A percentile compares a stretch with the other conserved stretches of the same genome.
These are phyloP conservation scores for Solanum pimpinellifolium DNA, from an alignment of 257 asterid species.

Conservation along the genomic window DNA sequence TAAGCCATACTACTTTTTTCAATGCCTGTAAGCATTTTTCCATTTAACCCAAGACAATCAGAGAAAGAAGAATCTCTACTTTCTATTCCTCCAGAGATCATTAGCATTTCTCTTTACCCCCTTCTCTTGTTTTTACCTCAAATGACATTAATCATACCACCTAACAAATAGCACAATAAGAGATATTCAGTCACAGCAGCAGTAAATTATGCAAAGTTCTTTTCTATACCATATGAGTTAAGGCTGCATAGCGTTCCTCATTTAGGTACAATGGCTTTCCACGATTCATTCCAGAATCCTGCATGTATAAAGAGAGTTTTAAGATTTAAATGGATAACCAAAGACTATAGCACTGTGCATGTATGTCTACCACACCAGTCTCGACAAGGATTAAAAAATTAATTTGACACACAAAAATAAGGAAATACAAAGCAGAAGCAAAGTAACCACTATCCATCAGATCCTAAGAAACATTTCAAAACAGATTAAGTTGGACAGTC, in stretches of 20 bases:
- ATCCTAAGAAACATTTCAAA: not conserved
- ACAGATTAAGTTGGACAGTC: not conserved
- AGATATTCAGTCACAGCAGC: not conserved
- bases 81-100: not conserved
- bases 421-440: not conserved
- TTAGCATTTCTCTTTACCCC: not conserved
- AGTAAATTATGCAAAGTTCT: not conserved
- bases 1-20: not conserved
- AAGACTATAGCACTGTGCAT: not conserved
- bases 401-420: not conserved
- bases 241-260: slow-evolving; percentile 89
- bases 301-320: not conserved
- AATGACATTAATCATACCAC: not conserved
- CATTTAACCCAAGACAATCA: not conserved
- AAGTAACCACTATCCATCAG: not conserved
- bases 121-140: not conserved
- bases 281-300: slow-evolving; percentile 80
- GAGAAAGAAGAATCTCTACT: not conserved
- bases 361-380: not conserved
- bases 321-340: not conserved
- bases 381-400: not conserved
- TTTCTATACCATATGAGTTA: slow-evolving; percentile 64
- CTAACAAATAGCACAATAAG: not conserved
- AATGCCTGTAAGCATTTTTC: not conserved
- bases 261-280: slow-evolving; percentile 89